Base-by-base conservation (phyloP, 148 eudicot species). In the Fallopia convolvulus region DNA sequence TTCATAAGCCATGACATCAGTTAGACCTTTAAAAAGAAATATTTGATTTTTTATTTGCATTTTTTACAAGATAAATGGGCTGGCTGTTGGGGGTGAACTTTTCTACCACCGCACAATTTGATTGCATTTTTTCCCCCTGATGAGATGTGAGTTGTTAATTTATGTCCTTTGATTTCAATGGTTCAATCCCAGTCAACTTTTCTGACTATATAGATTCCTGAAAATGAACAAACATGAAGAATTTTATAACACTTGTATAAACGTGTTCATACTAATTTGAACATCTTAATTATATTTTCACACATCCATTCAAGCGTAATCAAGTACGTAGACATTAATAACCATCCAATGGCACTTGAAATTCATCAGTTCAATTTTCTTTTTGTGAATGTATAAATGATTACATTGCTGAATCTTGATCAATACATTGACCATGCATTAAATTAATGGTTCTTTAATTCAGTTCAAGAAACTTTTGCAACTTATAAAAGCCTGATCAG, bases 1-100 rank as follows among this genome's bases (percentile, higher is more conserved):
- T 68, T 68, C 72, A 68, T 68, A 68, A 68, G 72, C 72, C 42
- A 68, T 68, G 72, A 68, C 72, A 68, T 68, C 72, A 68, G 21
- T 68, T 36, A 42, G 44, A 68, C 20, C 21, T 36, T 1, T 14
- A 36, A 68, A 33, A 14, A 36, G 11, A 33, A 36, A 68, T 52
- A 52, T 15, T 52, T 52, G 5, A 68, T 39, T 26, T 14, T 33
- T 65, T 12, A 33, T 11, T 68, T 39, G 56, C n/a, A 6, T 66
- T 11, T 61, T 23, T 26, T 30, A 10, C 30, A 0, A 17, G 17
- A 2, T 14, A 6, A 21, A 53, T 26, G 17, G 42, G 14, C 17
- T 68, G 72, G 72, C 72, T 68, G 0, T 68, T 68, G 72, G n/a
- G 39, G 72, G 36, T 68, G 72, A 68, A 68, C 17, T 33, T 33